phyloP scores from a whole-genome alignment of 345 rosid species.

The Euclidium syriacum region DNA sequence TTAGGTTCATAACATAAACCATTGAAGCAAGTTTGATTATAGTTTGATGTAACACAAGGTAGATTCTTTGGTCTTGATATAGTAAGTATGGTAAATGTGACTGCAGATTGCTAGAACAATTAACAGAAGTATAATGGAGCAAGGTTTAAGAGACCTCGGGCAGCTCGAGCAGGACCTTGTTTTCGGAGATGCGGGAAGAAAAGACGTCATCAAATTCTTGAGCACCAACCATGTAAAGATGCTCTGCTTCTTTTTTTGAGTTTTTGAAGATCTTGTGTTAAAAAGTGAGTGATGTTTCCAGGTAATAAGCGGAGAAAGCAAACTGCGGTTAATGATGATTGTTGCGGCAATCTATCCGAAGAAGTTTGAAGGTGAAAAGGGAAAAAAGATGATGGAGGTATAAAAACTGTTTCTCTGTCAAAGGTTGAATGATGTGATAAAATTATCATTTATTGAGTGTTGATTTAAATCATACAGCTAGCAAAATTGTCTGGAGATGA shows the following conservation, averaged over 20 bases:
- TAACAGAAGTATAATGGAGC: slow-evolving; percentile 70
- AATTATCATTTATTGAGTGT: neutral
- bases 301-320: slow-evolving; percentile 80
- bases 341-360: slow-evolving; percentile 84
- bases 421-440: neutral
- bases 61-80: neutral
- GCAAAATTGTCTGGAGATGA: slow-evolving; percentile 78
- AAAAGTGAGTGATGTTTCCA: slow-evolving; percentile 35
- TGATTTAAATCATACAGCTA: slow-evolving; percentile 45
- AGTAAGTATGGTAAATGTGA: slow-evolving; percentile 11
- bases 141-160: slow-evolving; percentile 77
- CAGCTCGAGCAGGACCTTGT: slow-evolving; percentile 95
- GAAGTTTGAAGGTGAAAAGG: slow-evolving; percentile 90
- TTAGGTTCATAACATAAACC: slow-evolving; percentile 1
- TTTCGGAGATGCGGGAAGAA: slow-evolving; percentile 97
- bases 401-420: neutral
- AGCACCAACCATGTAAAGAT: slow-evolving; percentile 56
- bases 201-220: slow-evolving; percentile 79
- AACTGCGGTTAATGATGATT: slow-evolving; percentile 91
- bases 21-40: slow-evolving; percentile 2
- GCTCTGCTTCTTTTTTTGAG: neutral
- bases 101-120: slow-evolving; percentile 92
- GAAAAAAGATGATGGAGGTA: slow-evolving; percentile 88
- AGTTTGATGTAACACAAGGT: neutral
- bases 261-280: neutral